Conservation (phyloP, 2,329 filamentous ascomycete genomes). For the Ustilaginoidea virens region DNA sequence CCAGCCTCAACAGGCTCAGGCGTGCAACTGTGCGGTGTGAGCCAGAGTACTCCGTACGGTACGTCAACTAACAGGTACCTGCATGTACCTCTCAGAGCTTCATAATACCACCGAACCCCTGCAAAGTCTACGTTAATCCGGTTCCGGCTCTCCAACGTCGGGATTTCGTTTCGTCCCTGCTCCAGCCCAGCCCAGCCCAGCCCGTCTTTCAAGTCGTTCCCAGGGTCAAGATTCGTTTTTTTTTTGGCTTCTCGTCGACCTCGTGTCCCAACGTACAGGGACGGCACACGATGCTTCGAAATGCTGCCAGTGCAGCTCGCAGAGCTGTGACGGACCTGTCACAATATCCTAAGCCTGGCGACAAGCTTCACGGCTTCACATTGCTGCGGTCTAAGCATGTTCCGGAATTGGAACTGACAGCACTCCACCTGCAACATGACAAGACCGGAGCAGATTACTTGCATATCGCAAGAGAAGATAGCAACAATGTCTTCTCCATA, state of each 20-base stretch:
- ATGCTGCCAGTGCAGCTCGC: conserved; percentile 33
- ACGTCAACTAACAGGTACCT: no score
- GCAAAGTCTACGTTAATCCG: no score
- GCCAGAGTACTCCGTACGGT: no score
- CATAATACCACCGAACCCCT: no score
- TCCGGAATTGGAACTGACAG: conserved; percentile 83
- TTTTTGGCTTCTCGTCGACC: neutral
- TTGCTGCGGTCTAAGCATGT: conserved; percentile 80
- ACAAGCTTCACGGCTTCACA: conserved; percentile 87
- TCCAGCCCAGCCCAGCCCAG: no score
- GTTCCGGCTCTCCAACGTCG: no score
- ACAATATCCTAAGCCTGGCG: conserved; percentile 62
- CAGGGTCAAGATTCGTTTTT: conserved; percentile 1
- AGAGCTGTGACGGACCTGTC: conserved; percentile 62
- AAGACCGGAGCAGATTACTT: conserved; percentile 93
- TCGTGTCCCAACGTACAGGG: neutral
- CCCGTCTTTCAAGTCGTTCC: conserved; percentile 1
- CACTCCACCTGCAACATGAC: conserved; percentile 80
- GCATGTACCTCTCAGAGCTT: no score
- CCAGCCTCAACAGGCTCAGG: no score
- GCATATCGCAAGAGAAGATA: conserved; percentile 86
- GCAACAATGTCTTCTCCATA: conserved; percentile 98
- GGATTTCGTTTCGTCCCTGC: no score
- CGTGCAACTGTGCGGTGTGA: no score
- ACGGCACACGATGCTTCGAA: conserved; percentile 31